Conservation (phyloP, 176 grass and related monocot species). For the Phyllostachys edulis region DNA sequence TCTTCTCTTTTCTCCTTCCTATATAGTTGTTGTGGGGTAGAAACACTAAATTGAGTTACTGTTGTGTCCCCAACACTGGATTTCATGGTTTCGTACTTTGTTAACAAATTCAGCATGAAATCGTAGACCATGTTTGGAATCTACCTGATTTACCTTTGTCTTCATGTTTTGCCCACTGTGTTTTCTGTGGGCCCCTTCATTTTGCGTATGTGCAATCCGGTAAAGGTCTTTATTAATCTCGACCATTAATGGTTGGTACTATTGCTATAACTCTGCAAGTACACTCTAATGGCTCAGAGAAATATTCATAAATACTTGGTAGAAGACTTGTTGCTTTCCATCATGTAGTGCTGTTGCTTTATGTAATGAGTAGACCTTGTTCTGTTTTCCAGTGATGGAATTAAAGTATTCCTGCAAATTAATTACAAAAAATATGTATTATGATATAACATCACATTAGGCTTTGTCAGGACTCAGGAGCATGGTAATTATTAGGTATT, state of each 20-base stretch:
- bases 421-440: neutral
- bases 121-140: neutral
- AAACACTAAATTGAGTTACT: neutral
- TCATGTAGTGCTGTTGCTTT: neutral
- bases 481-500: neutral
- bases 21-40: neutral
- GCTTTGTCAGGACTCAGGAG: neutral
- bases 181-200: neutral
- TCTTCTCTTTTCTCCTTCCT: neutral
- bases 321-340: neutral
- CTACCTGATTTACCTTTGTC: neutral
- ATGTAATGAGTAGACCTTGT: neutral
- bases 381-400: neutral
- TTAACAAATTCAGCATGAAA: constrained; percentile 3
- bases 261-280: neutral
- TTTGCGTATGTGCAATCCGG: neutral
- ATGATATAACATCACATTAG: neutral
- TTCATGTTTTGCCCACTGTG: neutral
- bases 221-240: neutral
- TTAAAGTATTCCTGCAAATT: neutral
- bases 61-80: neutral
- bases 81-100: neutral
- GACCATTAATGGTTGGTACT: neutral
- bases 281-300: neutral
- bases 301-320: neutral